Percentiles rank a stretch among this genome's conserved stretches.
These are phyloP conservation scores for Diaporthe longicolla DNA, from an alignment of 2,329 filamentous ascomycete species.

Conservation along the genomic window DNA sequence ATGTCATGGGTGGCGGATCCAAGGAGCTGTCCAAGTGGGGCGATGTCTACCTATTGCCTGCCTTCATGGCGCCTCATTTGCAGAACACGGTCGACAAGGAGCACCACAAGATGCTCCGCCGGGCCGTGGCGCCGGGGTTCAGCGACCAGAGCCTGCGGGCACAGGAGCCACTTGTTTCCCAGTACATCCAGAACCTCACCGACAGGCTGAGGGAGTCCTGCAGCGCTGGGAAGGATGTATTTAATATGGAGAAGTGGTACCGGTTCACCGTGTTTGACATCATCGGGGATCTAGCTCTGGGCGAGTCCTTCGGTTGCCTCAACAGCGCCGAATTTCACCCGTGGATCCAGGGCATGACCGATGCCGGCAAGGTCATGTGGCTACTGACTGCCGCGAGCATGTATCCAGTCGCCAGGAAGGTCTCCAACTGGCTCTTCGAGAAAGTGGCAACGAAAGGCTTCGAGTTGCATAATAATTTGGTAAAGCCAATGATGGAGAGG, in stretches of 20 bases:
- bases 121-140: conserved; percentile 49
- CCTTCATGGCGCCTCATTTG: conserved; percentile 15
- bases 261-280: conserved; percentile 52
- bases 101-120: conserved; percentile 42
- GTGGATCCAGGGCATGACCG: conserved; percentile 13
- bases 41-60: not conserved
- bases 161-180: conserved; percentile 48
- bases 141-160: conserved; percentile 49
- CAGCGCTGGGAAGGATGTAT: not conserved
- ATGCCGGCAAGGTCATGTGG: conserved; percentile 29
- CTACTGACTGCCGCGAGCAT: conserved; percentile 16
- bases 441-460: conserved; percentile 17
- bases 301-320: conserved; percentile 32
- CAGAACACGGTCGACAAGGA: conserved; percentile 43
- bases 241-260: conserved; percentile 47
- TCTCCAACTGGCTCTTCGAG: conserved; percentile 14
- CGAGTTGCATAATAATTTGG: conserved; percentile 15
- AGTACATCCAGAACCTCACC: conserved; percentile 48
- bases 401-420: conserved; percentile 1
- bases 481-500: conserved; percentile 18
- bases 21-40: conserved; percentile 25
- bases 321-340: conserved; percentile 11
- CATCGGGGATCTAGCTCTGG: conserved; percentile 26
- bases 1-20: conserved; percentile 23
- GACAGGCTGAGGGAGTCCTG: conserved; percentile 26